Percentiles rank a stretch among this genome's conserved stretches.
These are phyloP conservation scores for Stemphylium vesicarium DNA, from an alignment of 2,329 filamentous ascomycete species.

Conservation along the genomic window DNA sequence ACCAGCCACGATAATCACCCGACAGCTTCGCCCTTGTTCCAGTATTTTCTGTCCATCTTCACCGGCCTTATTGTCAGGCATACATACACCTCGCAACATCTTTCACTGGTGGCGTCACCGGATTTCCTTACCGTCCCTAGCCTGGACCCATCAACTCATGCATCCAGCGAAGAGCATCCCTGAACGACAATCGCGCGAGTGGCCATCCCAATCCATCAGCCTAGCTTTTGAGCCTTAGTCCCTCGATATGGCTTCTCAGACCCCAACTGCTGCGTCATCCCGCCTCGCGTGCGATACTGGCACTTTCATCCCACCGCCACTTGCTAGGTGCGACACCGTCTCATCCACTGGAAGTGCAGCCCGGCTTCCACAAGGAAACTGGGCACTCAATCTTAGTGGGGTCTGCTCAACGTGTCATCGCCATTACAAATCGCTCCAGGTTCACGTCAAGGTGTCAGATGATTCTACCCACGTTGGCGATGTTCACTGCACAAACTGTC, in stretches of 20 bases:
- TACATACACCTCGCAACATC: not conserved
- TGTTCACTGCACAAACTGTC: conserved; percentile 33
- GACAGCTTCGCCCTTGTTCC: not conserved
- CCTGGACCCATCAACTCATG: conserved; percentile 14
- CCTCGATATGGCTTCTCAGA: conserved; percentile 11
- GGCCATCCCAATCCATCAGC: conserved; percentile 5
- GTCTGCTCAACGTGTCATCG: conserved; percentile 40
- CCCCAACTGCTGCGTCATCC: not conserved
- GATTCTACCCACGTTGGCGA: conserved; percentile 21
- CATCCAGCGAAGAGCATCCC: conserved; percentile 8
- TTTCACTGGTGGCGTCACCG: not conserved
- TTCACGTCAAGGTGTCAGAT: conserved; percentile 24
- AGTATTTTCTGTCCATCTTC: not conserved
- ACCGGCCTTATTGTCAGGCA: not conserved
- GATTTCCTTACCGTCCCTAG: not conserved
- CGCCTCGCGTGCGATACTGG: not conserved
- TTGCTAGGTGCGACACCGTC: conserved; percentile 20
- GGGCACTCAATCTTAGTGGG: conserved; percentile 30
- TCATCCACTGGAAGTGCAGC: conserved; percentile 28
- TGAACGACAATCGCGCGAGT: conserved; percentile 10
- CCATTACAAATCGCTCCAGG: conserved; percentile 28
- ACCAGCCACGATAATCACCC: not conserved
- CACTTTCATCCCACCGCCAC: not conserved
- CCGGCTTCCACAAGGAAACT: conserved; percentile 26
- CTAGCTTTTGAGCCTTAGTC: not conserved